Percentiles rank a stretch among this genome's conserved stretches.
These are phyloP conservation scores for Begonia loranthoides DNA, from an alignment of 306 rosid species.

Conservation along the genomic window DNA sequence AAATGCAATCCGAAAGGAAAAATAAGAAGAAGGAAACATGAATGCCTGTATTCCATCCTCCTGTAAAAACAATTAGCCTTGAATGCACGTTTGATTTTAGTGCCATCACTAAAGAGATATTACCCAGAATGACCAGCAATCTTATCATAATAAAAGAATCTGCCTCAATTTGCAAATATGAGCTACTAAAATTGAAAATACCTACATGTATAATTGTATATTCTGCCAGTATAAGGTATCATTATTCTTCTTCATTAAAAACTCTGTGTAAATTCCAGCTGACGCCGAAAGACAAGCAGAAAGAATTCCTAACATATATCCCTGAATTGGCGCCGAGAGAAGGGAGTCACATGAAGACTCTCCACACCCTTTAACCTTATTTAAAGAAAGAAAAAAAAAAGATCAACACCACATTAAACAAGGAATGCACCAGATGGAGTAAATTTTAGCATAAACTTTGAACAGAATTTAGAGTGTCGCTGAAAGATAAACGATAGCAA, in stretches of 20 bases:
- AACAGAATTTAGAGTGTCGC: too few species aligned
- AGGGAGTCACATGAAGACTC: constrained; percentile 74
- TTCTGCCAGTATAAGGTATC: constrained; percentile 98
- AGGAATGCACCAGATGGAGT: neutral
- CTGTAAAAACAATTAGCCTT: too few species aligned
- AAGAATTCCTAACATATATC: constrained; percentile 69
- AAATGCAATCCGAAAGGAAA: too few species aligned
- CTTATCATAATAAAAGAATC: neutral
- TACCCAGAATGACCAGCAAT: too few species aligned
- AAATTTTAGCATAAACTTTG: too few species aligned
- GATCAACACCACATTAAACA: neutral
- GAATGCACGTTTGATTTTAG: too few species aligned
- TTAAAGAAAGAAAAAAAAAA: neutral
- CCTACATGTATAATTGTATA: constrained; percentile 90
- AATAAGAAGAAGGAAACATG: too few species aligned
- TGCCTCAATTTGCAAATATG: neutral
- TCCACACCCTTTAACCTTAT: constrained; percentile 77
- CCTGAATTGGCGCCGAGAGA: constrained; percentile 82
- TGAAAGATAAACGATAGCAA: too few species aligned
- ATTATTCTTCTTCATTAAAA: constrained; percentile 89
- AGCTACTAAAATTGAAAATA: constrained; percentile 19
- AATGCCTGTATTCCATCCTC: too few species aligned
- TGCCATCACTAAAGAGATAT: too few species aligned
- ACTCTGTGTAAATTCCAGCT: constrained; percentile 92
- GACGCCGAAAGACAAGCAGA: constrained; percentile 97